Percentiles rank a stretch among this genome's conserved stretches.
These are phyloP conservation scores for Scalesia atractyloides DNA, from an alignment of 129 eudicot genomes.

Conservation along the genomic window DNA sequence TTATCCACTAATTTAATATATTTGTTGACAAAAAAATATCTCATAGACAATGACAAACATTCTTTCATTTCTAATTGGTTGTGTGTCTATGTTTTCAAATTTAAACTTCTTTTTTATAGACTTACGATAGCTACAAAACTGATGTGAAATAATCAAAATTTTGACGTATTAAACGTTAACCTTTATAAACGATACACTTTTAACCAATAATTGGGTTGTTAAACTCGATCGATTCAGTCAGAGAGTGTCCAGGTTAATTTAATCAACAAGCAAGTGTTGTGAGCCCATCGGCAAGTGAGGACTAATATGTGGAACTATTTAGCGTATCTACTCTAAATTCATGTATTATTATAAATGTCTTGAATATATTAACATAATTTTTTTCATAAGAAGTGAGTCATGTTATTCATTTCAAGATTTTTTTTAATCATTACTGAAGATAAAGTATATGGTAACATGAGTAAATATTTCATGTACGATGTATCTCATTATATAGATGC, in stretches of 20 bases:
- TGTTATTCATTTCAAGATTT: too few relatives aligned
- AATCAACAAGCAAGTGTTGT: background rate
- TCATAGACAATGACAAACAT: background rate
- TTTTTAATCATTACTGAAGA: too few relatives aligned
- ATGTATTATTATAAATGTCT: too few relatives aligned
- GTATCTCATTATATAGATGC: too few relatives aligned
- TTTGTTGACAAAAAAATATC: conserved; percentile 15
- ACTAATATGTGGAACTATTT: background rate
- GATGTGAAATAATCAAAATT: too few relatives aligned
- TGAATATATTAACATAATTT: too few relatives aligned
- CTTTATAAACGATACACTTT: too few relatives aligned
- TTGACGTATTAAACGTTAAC: too few relatives aligned
- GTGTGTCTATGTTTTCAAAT: background rate
- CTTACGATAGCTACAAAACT: background rate
- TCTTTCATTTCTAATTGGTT: background rate
- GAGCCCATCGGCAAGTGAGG: background rate
- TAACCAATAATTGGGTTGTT: background rate
- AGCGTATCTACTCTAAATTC: background rate
- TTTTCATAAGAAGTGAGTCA: too few relatives aligned
- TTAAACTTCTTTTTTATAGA: background rate
- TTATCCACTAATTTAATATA: background rate
- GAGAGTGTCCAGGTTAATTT: background rate
- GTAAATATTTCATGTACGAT: too few relatives aligned
- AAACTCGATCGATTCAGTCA: background rate
- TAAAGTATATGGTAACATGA: too few relatives aligned